Evolutionary conservation across 768 basidiomycete genomes (phyloP).

Genomic region (Lepiota venenata): DNA sequence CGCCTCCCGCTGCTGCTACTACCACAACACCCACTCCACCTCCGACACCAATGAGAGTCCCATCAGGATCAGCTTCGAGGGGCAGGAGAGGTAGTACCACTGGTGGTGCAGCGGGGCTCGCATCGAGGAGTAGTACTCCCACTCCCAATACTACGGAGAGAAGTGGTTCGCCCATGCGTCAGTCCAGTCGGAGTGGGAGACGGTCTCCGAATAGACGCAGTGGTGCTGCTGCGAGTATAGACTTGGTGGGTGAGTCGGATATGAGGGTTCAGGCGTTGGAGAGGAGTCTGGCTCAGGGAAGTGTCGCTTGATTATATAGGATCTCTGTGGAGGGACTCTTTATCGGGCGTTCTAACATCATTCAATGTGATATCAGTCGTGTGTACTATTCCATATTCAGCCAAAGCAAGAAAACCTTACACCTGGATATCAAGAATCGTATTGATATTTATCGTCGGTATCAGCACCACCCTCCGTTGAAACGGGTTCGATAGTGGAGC

Average conservation of each 20-base stretch:
- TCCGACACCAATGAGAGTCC: conserved; percentile 16
- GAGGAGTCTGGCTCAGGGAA: conserved; percentile 17
- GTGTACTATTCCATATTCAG: no score
- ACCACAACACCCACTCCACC: conserved; percentile 12
- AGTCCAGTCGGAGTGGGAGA: conserved; percentile 1
- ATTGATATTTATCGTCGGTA: no score
- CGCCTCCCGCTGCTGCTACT: no score
- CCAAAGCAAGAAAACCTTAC: no score
- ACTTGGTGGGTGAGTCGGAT: conserved; percentile 9
- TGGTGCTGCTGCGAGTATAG: conserved; percentile 5
- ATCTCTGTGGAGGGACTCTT: no score
- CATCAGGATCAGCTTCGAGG: conserved; percentile 22
- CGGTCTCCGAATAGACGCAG: conserved; percentile 6
- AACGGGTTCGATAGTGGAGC: no score
- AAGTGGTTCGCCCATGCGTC: conserved; percentile 21
- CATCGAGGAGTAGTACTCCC: conserved; percentile 35
- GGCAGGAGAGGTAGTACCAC: conserved; percentile 12
- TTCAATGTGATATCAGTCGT: no score
- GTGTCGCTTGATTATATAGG: no score
- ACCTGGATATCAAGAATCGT: no score
- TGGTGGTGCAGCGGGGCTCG: conserved; percentile 5
- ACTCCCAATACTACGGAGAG: conserved; percentile 22
- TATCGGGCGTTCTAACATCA: no score
- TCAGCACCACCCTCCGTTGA: no score
- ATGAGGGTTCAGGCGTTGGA: conserved; percentile 21